Base-by-base conservation (phyloP, 75 land plant species). In the Larix kaempferi region DNA sequence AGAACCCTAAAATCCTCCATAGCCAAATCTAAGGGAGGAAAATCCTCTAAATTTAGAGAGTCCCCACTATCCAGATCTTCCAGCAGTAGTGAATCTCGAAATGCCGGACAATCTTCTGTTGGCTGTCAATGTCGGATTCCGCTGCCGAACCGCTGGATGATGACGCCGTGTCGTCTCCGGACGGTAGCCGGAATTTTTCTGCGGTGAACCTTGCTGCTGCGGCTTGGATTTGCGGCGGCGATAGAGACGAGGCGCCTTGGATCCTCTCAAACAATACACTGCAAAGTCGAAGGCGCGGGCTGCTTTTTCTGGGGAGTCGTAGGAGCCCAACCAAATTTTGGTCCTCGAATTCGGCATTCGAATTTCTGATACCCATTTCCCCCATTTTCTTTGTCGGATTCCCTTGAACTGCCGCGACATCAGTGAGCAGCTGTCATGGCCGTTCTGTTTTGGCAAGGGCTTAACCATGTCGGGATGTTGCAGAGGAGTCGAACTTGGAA, bases 241-340 rank as follows among this genome's bases (percentile, higher is more conserved):
- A 41, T 41, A 41, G 44, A 5, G 44, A 41, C 4, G 44, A 41
- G 44, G 44, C 44, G 44, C 44, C 6, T 41, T 41, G 44, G 44
- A 41, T 41, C 44, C 44, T 41, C 44, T 41, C 44, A 41, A 6
- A 41, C 44, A 64, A 15, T 64, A 64, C 5, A 13, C 67, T 29
- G 67, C 67, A 64, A 5, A 64, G 67, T 64, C 67, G 0, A 26
- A 64, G 33, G 67, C 67, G 6, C 67, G 67, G 33, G 67, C 67
- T 1, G 67, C 67, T 17, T 64, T 29, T 1, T 33, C 19, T 27
- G 67, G 67, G 1, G 67, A 33, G 14, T 64, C 67, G 39, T 64
- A 64, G 15, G 67, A 64, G 15, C 67, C 67, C 19, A 64, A 5
- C 67, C 67, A 64, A 16, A 64, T 64, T 27, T 64, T 64, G 13